Percentiles rank a stretch among this genome's conserved stretches.
These are phyloP conservation scores for Cordyceps tenuipes DNA, from an alignment of 2,329 filamentous ascomycete species.

Conservation along the genomic window DNA sequence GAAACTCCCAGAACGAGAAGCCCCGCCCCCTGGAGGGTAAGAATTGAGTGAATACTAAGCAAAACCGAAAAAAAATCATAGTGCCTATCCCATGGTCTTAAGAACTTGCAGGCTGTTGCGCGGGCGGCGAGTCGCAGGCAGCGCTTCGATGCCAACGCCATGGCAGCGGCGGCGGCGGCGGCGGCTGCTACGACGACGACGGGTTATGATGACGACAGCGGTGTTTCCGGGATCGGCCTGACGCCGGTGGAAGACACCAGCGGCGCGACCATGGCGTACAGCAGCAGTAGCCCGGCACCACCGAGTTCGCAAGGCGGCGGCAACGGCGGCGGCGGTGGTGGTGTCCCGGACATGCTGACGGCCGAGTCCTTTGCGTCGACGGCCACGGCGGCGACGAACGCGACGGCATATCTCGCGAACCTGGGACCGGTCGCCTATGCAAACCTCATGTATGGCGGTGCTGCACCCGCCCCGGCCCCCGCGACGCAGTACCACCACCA, in stretches of 20 bases:
- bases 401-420: slow-evolving; percentile 1
- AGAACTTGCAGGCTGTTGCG: slow-evolving; percentile 65
- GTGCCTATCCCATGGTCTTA: slow-evolving; percentile 79
- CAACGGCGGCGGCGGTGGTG: not conserved
- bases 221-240: slow-evolving; percentile 54
- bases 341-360: not conserved
- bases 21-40: not conserved
- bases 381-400: not conserved
- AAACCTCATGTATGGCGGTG: not conserved
- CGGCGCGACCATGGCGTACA: not conserved
- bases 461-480: not conserved
- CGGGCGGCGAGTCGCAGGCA: slow-evolving; percentile 59
- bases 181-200: slow-evolving; percentile 20
- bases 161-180: slow-evolving; percentile 2
- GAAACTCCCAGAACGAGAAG: slow-evolving; percentile 9
- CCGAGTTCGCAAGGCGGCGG: not conserved
- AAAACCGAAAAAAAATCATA: slow-evolving; percentile 30
- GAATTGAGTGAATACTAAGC: not conserved
- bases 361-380: slow-evolving; percentile 1
- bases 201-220: slow-evolving; percentile 62
- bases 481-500: slow-evolving; percentile 28
- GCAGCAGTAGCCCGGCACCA: not conserved
- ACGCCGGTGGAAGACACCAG: slow-evolving; percentile 46
- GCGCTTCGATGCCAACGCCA: slow-evolving; percentile 36
- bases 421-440: not conserved